Conservation (phyloP, 768 basidiomycete genomes). For the Dendrothele bispora region DNA sequence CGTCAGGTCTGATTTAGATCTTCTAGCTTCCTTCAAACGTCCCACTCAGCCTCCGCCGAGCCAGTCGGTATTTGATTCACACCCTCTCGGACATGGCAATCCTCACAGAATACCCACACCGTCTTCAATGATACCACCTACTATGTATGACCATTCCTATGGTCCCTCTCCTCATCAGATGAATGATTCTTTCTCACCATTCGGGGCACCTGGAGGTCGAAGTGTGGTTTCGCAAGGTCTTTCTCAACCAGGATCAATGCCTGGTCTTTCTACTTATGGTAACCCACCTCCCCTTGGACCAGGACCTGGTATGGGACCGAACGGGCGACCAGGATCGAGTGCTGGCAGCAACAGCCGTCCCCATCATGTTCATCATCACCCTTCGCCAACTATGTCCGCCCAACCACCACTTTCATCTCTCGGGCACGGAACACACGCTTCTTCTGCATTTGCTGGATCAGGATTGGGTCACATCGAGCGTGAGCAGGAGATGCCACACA, state of each 20-base stretch:
- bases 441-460: background rate
- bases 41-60: background rate
- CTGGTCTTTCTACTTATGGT: too few species aligned
- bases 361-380: too few species aligned
- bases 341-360: too few species aligned
- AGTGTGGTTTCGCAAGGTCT: too few species aligned
- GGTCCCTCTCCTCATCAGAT: background rate
- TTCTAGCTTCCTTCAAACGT: conserved; percentile 24
- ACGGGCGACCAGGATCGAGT: background rate
- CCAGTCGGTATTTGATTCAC: background rate
- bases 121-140: background rate
- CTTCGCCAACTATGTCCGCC: background rate
- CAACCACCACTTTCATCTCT: background rate
- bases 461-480: background rate
- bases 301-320: too few species aligned
- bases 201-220: too few species aligned
- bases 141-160: background rate
- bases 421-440: background rate
- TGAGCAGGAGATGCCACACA: background rate
- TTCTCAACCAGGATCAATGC: too few species aligned
- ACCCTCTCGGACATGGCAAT: background rate
- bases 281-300: background rate
- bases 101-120: background rate
- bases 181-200: too few species aligned
- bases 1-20: conserved; percentile 53